These are phyloP conservation scores for Vigna hirtella DNA, from an alignment of 306 rosid species.

Conservation along the genomic window DNA sequence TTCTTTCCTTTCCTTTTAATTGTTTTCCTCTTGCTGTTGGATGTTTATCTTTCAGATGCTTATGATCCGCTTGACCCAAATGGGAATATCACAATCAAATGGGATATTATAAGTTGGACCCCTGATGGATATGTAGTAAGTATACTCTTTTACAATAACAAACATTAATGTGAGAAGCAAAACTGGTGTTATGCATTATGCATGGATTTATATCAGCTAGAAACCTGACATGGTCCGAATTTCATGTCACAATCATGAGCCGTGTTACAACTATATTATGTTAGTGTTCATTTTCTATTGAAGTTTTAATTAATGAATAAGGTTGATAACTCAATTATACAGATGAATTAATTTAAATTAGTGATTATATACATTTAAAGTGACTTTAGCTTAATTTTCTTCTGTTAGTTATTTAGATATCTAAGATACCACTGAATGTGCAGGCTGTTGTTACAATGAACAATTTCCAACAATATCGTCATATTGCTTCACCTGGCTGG, in stretches of 20 bases:
- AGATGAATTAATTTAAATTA: neutral
- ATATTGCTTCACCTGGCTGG: slow-evolving; percentile 86
- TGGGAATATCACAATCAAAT: slow-evolving; percentile 84
- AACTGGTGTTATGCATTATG: slow-evolving; percentile 5
- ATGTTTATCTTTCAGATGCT: slow-evolving; percentile 61
- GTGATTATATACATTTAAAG: slow-evolving; percentile 9
- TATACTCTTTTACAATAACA: slow-evolving; percentile 19
- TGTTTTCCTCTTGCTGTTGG: neutral
- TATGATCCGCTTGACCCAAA: slow-evolving; percentile 83
- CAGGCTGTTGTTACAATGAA: slow-evolving; percentile 79
- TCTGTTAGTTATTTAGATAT: slow-evolving; percentile 12
- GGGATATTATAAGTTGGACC: slow-evolving; percentile 83
- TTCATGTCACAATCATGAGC: neutral
- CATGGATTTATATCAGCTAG: slow-evolving; percentile 13
- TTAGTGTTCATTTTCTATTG: neutral
- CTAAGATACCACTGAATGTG: slow-evolving; percentile 43
- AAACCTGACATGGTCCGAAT: slow-evolving; percentile 16
- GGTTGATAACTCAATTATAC: neutral
- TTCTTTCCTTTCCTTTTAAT: neutral
- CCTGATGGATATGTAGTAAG: slow-evolving; percentile 89
- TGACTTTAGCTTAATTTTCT: slow-evolving; percentile 29
- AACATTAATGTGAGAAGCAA: neutral
- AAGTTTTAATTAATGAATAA: neutral
- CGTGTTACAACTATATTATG: neutral
- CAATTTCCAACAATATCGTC: slow-evolving; percentile 90